Evolutionary conservation across 257 asterid species (phyloP).

Genomic region (Parsonsia alboflavescens): DNA sequence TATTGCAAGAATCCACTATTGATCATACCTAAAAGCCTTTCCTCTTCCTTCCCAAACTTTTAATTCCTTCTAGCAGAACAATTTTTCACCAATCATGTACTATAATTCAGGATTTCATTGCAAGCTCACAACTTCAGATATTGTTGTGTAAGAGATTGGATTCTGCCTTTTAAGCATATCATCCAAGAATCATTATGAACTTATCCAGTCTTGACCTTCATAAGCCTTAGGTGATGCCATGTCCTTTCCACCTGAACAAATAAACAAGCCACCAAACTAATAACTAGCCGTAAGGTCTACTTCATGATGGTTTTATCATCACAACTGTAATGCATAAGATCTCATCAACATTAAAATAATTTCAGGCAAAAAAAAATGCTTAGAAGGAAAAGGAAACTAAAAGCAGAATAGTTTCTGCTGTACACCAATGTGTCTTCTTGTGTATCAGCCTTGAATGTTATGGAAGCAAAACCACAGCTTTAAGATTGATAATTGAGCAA

Average conservation of each 20-base stretch:
- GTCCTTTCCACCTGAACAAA: neutral
- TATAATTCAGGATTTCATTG: neutral
- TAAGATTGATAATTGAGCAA: neutral
- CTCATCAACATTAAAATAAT: neutral
- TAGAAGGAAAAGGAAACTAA: neutral
- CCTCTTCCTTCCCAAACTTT: neutral
- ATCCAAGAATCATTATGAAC: neutral
- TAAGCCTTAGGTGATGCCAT: neutral
- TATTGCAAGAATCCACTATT: neutral
- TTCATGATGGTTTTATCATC: neutral
- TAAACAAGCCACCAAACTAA: neutral
- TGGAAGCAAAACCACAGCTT: neutral
- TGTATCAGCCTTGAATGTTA: neutral
- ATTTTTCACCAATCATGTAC: neutral
- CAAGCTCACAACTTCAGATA: neutral
- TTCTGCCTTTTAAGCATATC: slow-evolving; percentile 1
- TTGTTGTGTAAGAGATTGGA: neutral
- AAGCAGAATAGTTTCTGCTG: neutral
- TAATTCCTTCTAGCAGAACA: neutral
- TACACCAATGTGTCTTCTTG: neutral
- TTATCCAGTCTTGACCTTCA: neutral
- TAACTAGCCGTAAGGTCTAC: neutral
- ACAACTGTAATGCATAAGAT: neutral
- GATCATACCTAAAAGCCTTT: neutral
- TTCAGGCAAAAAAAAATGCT: neutral